Evolutionary conservation across 192 early-diverging fungal species (phyloP).

Genomic region (Paraglomus brasilianum): DNA sequence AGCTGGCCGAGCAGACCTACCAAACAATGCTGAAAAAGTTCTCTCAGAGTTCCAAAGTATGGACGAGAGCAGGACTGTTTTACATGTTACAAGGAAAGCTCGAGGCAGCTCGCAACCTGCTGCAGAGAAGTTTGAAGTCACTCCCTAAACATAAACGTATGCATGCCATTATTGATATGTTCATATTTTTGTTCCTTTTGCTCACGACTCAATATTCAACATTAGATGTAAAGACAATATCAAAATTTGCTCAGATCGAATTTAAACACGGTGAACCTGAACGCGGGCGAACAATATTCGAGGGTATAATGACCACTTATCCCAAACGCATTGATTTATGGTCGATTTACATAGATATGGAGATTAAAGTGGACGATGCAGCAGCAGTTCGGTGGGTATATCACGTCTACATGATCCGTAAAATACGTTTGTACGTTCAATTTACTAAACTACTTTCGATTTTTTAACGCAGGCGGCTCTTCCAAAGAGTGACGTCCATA

Average conservation of each 20-base stretch:
- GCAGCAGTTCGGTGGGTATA: constrained; percentile 57
- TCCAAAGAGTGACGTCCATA: constrained; percentile 86
- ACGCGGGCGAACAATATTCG: constrained; percentile 96
- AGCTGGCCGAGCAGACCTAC: constrained; percentile 68
- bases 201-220: constrained; percentile 20
- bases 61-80: constrained; percentile 84
- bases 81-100: constrained; percentile 71
- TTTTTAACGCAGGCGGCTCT: constrained; percentile 58
- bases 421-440: background rate
- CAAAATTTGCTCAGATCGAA: constrained; percentile 96
- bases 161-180: constrained; percentile 28
- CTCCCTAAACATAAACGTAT: constrained; percentile 92
- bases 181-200: constrained; percentile 18
- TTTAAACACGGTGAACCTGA: constrained; percentile 97
- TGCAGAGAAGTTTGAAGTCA: constrained; percentile 76
- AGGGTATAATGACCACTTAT: constrained; percentile 89
- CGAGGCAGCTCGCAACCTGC: constrained; percentile 75
- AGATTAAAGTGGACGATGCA: constrained; percentile 73
- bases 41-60: constrained; percentile 85
- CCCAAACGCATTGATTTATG: constrained; percentile 95
- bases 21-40: constrained; percentile 82
- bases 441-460: background rate
- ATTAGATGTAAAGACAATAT: constrained; percentile 82
- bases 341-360: constrained; percentile 98
- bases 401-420: constrained; percentile 2